Conservation (phyloP, 352 stramenopile species). For the Phytophthora cryptogea region DNA sequence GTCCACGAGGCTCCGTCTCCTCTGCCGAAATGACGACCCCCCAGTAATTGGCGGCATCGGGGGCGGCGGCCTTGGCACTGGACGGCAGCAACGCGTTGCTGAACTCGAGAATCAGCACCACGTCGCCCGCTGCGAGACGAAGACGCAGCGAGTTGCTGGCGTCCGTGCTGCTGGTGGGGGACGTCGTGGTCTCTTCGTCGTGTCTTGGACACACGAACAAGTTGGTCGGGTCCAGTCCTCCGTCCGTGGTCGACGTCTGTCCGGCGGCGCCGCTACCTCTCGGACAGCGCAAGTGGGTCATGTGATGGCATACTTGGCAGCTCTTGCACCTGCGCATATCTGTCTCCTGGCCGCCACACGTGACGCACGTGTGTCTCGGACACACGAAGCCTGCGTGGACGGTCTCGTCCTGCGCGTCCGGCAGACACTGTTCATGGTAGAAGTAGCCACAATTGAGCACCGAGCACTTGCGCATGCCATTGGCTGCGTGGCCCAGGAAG, state of each 20-base stretch:
- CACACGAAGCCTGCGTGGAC: conserved; percentile 48
- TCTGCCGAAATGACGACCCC: conserved; percentile 54
- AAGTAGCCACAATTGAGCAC: conserved; percentile 62
- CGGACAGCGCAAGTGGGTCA: conserved; percentile 55
- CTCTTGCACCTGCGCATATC: conserved; percentile 56
- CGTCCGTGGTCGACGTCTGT: conserved; percentile 2
- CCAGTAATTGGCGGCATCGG: conserved; percentile 60
- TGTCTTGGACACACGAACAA: conserved; percentile 57
- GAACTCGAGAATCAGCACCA: conserved; percentile 76
- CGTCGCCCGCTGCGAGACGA: conserved; percentile 49
- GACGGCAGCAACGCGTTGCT: conserved; percentile 56
- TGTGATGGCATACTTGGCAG: conserved; percentile 57
- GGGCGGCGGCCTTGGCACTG: conserved; percentile 38
- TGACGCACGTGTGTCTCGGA: conserved; percentile 58
- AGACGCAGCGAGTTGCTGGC: conserved; percentile 40
- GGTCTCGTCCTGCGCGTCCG: conserved; percentile 6
- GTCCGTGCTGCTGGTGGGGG: conserved; percentile 18
- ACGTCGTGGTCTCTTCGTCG: conserved; percentile 14
- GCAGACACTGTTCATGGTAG: conserved; percentile 57
- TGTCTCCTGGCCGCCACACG: conserved; percentile 50
- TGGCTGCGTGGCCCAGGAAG: conserved; percentile 65
- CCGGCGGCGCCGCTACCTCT: conserved; percentile 12
- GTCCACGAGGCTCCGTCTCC: conserved; percentile 44
- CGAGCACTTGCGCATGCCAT: conserved; percentile 55
- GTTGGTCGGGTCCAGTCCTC: conserved; percentile 34